Evolutionary conservation across 768 basidiomycete species (phyloP).

Genomic region (Termitomyces sp.): DNA sequence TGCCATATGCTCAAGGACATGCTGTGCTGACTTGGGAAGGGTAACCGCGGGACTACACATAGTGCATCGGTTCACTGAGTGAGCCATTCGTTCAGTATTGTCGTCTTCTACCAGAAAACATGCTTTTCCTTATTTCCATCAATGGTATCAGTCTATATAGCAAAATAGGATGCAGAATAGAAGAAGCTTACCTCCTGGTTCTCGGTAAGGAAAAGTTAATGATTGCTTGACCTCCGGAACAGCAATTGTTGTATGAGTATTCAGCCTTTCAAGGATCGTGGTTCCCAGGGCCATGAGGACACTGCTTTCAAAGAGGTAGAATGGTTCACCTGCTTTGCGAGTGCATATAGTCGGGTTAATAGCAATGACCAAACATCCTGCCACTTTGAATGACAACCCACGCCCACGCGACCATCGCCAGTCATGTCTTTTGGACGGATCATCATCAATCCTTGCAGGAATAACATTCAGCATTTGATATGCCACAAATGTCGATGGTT

Average conservation of each 20-base stretch:
- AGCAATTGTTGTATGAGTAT: too few species aligned
- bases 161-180: too few species aligned
- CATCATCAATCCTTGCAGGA: not conserved
- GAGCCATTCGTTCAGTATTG: too few species aligned
- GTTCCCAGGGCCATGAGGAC: not conserved
- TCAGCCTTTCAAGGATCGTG: not conserved
- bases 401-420: not conserved
- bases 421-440: not conserved
- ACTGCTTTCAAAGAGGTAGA: not conserved
- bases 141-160: too few species aligned
- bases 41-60: not conserved
- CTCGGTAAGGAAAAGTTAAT: too few species aligned
- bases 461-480: not conserved
- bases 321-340: not conserved
- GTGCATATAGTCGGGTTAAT: not conserved
- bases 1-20: not conserved
- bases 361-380: not conserved
- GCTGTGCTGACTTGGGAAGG: not conserved
- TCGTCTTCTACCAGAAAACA: too few species aligned
- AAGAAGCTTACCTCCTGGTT: too few species aligned
- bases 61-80: too few species aligned
- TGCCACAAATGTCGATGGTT: not conserved
- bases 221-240: too few species aligned
- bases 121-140: too few species aligned
- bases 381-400: not conserved